Evolutionary conservation across 2,329 filamentous ascomycete genomes (phyloP), one percentile per base, ranked within the genome.

Genomic region (Keithomyces neogunnii): DNA sequence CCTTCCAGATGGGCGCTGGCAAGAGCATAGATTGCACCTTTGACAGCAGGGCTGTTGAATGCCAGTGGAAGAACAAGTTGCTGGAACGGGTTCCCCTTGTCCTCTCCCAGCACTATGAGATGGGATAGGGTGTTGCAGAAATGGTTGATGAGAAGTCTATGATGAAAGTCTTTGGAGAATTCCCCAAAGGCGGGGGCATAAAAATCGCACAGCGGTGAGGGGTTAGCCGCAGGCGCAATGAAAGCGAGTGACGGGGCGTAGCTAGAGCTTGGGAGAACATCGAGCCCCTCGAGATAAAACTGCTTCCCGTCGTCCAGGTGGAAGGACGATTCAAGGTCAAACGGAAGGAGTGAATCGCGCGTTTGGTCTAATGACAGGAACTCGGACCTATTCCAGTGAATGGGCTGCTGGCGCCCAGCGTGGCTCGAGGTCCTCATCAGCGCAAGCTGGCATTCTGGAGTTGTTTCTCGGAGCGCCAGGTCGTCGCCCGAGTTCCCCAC

Each of bases 21-120:
- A 6, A 96, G 72, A 0, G 90, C 89, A 53, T 88, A 90, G 53
- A 96, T 86, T 8, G 90, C 89, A 62, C 93, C 89, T 65, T 88
- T 86, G 3, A 96, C 76, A 1, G 80, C 75, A 0, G 71, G 69
- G 59, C 78, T 81, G 43, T 63, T 69, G 47, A 75, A 71, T 3
- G 78, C 80, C 39, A 85, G 68, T 2, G 81, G 81, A n/a, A 84
- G 66, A 7, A 84, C 76, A 11, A 84, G 69, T 57, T 82, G 78
- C 56, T 81, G 78, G 59, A 84, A 84, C 0, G 81, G 80, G 54
- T 84, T 84, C 26, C 78, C 80, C 3, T 72, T 72, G 56, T 84
- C 80, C 61, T 84, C 81, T 33, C 80, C 73, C 56, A 84, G 79
- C 26, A 84, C 81, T 43, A 85, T 82, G n/a, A 84, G 69, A 62